These are phyloP conservation scores for Ulota crispa DNA, from an alignment of 225 moss, liverwort and hornwort species.

Conservation along the genomic window DNA sequence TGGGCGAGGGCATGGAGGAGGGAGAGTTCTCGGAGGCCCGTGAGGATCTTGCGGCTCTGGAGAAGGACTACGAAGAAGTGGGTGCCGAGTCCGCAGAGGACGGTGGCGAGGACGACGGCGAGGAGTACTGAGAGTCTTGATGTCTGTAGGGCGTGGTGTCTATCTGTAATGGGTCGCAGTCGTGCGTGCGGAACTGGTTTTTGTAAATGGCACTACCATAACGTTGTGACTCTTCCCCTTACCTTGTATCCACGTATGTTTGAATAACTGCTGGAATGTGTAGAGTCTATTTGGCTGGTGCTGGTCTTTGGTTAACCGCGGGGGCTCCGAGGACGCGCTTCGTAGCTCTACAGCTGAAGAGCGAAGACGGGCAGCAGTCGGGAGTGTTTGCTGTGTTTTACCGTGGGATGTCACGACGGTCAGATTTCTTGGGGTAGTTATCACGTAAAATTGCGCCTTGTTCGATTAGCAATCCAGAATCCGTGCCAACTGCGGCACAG, in stretches of 20 bases:
- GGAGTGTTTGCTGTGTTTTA: too few relatives aligned
- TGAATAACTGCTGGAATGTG: too few relatives aligned
- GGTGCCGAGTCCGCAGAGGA: slow-evolving; percentile 59
- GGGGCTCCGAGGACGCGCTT: too few relatives aligned
- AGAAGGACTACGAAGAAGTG: slow-evolving; percentile 62
- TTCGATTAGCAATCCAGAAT: too few relatives aligned
- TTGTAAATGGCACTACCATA: slow-evolving; percentile 6
- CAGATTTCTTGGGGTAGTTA: too few relatives aligned
- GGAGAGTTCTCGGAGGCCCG: slow-evolving; percentile 65
- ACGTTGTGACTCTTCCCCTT: slow-evolving; percentile 2
- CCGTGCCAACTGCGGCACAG: too few relatives aligned
- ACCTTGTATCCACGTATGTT: not conserved
- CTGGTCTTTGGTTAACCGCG: too few relatives aligned
- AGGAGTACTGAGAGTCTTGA: slow-evolving; percentile 41
- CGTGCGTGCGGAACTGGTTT: slow-evolving; percentile 11
- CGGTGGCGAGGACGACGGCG: slow-evolving; percentile 50
- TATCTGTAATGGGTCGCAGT: slow-evolving; percentile 14
- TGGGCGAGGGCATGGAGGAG: slow-evolving; percentile 67
- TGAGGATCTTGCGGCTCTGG: slow-evolving; percentile 57
- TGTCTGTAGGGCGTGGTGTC: not conserved
- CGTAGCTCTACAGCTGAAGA: too few relatives aligned
- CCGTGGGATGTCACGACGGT: too few relatives aligned
- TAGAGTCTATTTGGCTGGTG: not conserved
- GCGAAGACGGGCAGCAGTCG: too few relatives aligned
- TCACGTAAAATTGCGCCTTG: too few relatives aligned